Base-by-base conservation (phyloP, 306 rosid species). In the Dalbergia cultrata region DNA sequence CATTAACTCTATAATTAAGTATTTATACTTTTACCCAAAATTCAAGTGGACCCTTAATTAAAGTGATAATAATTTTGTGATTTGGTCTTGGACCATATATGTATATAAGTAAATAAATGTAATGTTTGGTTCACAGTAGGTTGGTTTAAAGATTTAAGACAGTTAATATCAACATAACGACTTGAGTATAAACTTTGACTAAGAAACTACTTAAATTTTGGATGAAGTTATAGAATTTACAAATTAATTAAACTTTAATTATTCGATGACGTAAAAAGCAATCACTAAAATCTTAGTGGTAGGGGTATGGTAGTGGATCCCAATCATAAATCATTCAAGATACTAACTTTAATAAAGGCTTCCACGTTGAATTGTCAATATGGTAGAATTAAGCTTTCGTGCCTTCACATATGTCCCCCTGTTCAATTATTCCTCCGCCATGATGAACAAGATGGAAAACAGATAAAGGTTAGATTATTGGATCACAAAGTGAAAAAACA, bases 381-480 rank as follows among this genome's bases (percentile, higher is more conserved):
- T 79, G 80, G 81, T 74, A 44, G 60, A 80, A 41, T 75, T 53
- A 84, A 61, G 77, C 70, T 84, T 82, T 83, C 80, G 57, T 35
- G 58, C 39, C 6, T 43, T 71, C 76, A 35, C 13, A 52, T 65
- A 74, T 69, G 57, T 26, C 76, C 69, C 62, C 62, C 61, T 67
- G 60, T 70, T 77, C 86, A 65, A 80, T 70, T 61, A 80, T 80
- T 80, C 81, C 67, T 64, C 7, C 21, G 9, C 76, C 81, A 74
- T 83, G 72, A 72, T 78, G 60, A 69, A 45, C 19, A 45, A 56
- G 49, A 41, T 31, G 56, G 39, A 22, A 81, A 81, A 68, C 61
- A 72, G 58, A 66, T n/a, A 47, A 37, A n/a, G n/a, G 14, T 11
- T 49, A 56, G 43, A 13, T 8, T 31, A 50, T 26, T 26, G 31